These are phyloP conservation scores for Neocucurbitaria cava DNA, from an alignment of 2,329 filamentous ascomycete genomes.

Conservation along the genomic window DNA sequence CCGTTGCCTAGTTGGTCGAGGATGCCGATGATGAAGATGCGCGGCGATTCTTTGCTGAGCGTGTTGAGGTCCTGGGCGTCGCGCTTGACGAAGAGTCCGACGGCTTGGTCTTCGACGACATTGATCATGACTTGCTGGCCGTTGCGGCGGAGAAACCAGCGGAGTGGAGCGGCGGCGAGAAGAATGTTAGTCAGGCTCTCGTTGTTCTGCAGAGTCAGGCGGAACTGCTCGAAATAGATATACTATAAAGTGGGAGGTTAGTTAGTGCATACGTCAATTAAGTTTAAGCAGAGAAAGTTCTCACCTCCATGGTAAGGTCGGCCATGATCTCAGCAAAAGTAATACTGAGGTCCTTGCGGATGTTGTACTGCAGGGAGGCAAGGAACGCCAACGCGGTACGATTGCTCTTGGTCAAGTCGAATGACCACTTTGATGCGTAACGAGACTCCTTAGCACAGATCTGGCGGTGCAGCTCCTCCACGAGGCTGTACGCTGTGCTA, in stretches of 20 bases:
- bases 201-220: conserved; percentile 42
- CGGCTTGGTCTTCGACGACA: conserved; percentile 35
- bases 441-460: conserved; percentile 55
- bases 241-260: conserved; percentile 12
- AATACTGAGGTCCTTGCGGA: conserved; percentile 49
- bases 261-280: neutral
- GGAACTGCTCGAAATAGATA: conserved; percentile 43
- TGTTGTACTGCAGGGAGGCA: conserved; percentile 54
- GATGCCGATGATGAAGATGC: conserved; percentile 40
- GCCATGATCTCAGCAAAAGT: conserved; percentile 53
- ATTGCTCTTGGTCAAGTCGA: conserved; percentile 37
- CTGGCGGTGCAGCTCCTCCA: conserved; percentile 58
- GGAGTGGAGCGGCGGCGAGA: conserved; percentile 40
- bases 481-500: conserved; percentile 51
- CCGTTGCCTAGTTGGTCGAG: conserved; percentile 39
- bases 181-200: conserved; percentile 46
- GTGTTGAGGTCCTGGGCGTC: conserved; percentile 35
- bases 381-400: conserved; percentile 51
- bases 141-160: conserved; percentile 34
- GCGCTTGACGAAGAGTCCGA: conserved; percentile 36
- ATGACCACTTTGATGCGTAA: conserved; percentile 39
- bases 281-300: neutral
- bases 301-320: conserved; percentile 46
- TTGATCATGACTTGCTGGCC: conserved; percentile 29
- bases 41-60: conserved; percentile 39